These are phyloP conservation scores for Cicer arietinum DNA, from an alignment of 306 rosid species.

Conservation along the genomic window DNA sequence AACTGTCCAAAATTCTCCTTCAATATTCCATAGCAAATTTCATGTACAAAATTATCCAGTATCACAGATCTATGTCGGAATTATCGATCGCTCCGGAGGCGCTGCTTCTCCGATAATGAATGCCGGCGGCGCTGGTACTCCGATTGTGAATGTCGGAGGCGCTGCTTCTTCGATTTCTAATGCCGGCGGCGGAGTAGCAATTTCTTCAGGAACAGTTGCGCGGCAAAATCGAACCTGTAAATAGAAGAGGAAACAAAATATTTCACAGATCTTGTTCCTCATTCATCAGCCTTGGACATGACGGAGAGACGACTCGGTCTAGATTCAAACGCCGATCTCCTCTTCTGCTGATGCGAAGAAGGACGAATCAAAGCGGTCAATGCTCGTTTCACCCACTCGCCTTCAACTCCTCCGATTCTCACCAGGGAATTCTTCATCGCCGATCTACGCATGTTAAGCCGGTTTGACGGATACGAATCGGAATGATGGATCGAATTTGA, in stretches of 20 bases:
- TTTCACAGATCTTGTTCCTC: slow-evolving; percentile 48
- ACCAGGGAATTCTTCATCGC: slow-evolving; percentile 96
- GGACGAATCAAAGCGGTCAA: slow-evolving; percentile 87
- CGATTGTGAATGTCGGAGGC: too few species aligned
- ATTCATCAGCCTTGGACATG: slow-evolving; percentile 62
- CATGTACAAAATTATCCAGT: slow-evolving; percentile 54
- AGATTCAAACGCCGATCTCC: slow-evolving; percentile 73
- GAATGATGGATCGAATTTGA: slow-evolving; percentile 43
- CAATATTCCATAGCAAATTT: slow-evolving; percentile 59
- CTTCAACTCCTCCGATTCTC: slow-evolving; percentile 91
- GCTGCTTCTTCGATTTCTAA: too few species aligned
- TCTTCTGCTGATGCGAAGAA: slow-evolving; percentile 83
- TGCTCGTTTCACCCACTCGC: slow-evolving; percentile 93
- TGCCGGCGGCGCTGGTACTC: not conserved
- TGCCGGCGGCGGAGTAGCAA: slow-evolving; percentile 13
- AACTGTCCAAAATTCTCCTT: slow-evolving; percentile 60
- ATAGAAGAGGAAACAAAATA: not conserved
- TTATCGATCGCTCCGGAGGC: slow-evolving; percentile 27
- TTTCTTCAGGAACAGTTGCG: slow-evolving; percentile 33
- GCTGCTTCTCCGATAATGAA: not conserved
- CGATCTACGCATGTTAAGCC: slow-evolving; percentile 89
- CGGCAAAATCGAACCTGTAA: slow-evolving; percentile 51
- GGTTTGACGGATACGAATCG: slow-evolving; percentile 57
- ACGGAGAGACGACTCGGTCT: slow-evolving; percentile 78
- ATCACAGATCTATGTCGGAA: slow-evolving; percentile 40